Conservation (phyloP, 106 monocot species). For the Posidonia australis region DNA sequence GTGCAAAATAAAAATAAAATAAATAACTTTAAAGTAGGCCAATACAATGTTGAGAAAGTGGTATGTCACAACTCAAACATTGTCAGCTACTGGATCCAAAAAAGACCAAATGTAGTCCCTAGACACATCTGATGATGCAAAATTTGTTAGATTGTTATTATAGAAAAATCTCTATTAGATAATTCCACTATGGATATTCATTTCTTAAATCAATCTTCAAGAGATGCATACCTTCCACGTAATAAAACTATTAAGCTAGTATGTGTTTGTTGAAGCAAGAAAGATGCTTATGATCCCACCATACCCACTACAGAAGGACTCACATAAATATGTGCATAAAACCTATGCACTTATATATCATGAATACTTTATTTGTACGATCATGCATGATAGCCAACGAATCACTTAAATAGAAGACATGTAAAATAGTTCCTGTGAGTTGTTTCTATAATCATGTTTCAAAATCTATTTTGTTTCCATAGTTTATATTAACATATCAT, state of each 20-base stretch:
- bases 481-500: too few species aligned
- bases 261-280: constrained; percentile 57
- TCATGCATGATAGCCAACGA: too few species aligned
- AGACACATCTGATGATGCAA: constrained; percentile 11
- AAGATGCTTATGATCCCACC: constrained; percentile 30
- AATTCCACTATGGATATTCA: background rate
- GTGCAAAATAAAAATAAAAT: background rate
- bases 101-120: constrained; percentile 19
- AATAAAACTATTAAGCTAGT: constrained; percentile 81
- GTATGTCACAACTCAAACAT: constrained; percentile 10
- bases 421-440: too few species aligned
- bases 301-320: too few species aligned
- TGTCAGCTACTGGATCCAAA: constrained; percentile 26
- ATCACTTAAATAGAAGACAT: too few species aligned
- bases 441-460: too few species aligned
- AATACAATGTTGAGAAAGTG: background rate
- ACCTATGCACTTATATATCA: too few species aligned
- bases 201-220: background rate
- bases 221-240: constrained; percentile 32
- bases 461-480: too few species aligned
- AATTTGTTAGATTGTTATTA: background rate
- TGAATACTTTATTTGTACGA: too few species aligned
- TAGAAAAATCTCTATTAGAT: background rate
- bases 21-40: background rate
- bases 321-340: too few species aligned